Base-by-base conservation (phyloP, 345 rosid genomes). In the Noccaea caerulescens region DNA sequence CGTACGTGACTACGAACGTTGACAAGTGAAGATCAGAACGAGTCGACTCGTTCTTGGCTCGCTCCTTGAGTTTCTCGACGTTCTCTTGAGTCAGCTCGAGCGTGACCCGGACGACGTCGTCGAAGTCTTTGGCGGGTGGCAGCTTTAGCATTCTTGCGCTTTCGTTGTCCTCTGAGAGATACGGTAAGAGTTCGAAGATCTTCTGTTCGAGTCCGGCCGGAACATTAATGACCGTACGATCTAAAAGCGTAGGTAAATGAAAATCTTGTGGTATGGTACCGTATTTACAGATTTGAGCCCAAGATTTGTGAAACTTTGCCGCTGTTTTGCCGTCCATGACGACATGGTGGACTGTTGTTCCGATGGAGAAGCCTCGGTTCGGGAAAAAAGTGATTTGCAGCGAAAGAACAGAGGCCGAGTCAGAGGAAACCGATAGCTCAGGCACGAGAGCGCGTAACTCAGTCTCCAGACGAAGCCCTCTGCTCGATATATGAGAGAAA, bases 271-370 rank as follows among this genome's bases (percentile, higher is more conserved):
- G 50, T 8, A 13, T 2, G 3, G 20, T 5, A 30, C 25, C 58
- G 9, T 51, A 38, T 9, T 72, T 56, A 56, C 76, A 80, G 1
- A 59, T 3, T 7, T 69, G 61, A 54, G 79, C 79, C 79, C 77
- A 77, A 5, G 83, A 36, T 45, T 80, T 76, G 36, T 58, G 16
- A 46, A 76, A 80, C 69, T 41, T 32, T 6, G 45, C 14, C 0
- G 58, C 43, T 42, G 50, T 25, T 47, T 36, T 36, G 5, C 78
- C 78, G 6, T 80, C 83, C n/a, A 61, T 50, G 9, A 51, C 27
- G 4, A 54, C 18, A 18, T 78, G 81, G 43, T 78, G 76, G 5
- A 11, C n/a, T 1, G 78, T 12, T 1, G 58, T 6, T 2, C 82
- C 76, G 0, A 79, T 39, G 10, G 55, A 64, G 14, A 79, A 70